Evolutionary conservation across 371 early-diverging fungal genomes (phyloP).

Genomic region (Apophysomyces elegans): DNA sequence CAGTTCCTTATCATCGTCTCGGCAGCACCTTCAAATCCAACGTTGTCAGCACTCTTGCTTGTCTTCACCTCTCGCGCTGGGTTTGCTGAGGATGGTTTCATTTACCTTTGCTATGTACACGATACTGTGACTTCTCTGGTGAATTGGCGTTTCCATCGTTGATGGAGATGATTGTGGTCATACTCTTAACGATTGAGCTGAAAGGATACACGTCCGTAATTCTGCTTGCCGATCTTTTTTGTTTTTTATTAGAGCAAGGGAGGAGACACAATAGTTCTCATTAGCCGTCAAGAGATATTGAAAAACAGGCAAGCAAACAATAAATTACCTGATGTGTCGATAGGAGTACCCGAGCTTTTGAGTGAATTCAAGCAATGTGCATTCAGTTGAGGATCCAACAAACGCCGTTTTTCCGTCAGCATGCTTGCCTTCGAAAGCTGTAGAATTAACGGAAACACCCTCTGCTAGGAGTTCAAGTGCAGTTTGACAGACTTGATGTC

Average conservation of each 20-base stretch:
- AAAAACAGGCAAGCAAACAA: background rate
- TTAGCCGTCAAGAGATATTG: too few species aligned
- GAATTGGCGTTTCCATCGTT: slow-evolving; percentile 28
- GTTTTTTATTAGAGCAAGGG: too few species aligned
- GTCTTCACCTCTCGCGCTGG: background rate
- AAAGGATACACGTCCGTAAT: slow-evolving; percentile 56
- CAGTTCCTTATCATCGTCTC: slow-evolving; percentile 56
- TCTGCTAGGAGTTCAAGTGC: slow-evolving; percentile 37
- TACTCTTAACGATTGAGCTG: slow-evolving; percentile 60
- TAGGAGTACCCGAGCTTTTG: slow-evolving; percentile 50
- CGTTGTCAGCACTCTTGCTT: background rate
- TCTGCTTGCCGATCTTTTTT: slow-evolving; percentile 33
- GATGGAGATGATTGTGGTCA: slow-evolving; percentile 50
- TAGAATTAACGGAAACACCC: slow-evolving; percentile 72
- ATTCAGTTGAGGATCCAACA: slow-evolving; percentile 39
- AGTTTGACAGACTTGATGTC: slow-evolving; percentile 30
- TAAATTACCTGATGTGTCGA: slow-evolving; percentile 27
- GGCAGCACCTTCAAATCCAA: slow-evolving; percentile 55
- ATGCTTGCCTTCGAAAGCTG: slow-evolving; percentile 68
- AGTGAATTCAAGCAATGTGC: slow-evolving; percentile 73
- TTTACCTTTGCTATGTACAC: slow-evolving; percentile 50
- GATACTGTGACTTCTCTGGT: slow-evolving; percentile 22
- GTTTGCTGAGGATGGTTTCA: slow-evolving; percentile 40
- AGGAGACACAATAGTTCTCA: too few species aligned
- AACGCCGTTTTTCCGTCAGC: slow-evolving; percentile 55